Evolutionary conservation across 495 filamentous ascomycete genomes (phyloP), one percentile per base, ranked within the genome.

Genomic region (Astrocystis sublimbata): DNA sequence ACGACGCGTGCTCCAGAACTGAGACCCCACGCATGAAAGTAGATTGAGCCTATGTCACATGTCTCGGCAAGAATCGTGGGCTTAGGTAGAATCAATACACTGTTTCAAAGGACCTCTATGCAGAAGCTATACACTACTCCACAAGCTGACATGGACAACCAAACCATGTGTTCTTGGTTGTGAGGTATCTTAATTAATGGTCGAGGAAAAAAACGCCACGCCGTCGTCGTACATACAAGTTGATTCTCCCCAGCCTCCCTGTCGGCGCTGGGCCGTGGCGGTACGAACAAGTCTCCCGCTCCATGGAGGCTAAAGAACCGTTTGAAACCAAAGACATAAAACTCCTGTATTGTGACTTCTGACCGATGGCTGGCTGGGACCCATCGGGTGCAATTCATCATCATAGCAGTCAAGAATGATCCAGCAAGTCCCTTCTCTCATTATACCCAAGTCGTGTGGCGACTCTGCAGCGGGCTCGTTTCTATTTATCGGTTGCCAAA

Each of bases 171-270:
- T 21, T 51, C 28, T 6, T 23, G 41, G 60, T 62, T 51, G 60
- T 62, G 51, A 62, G 60, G 60, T 67, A 67, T 73, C 63, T 77
- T 56, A 70, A 77, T 76, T 76, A 77, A 69, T 66, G 67, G 61
- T 69, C 52, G 69, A 43, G 59, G 65, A 60, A 64, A 68, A 73
- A n/a, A n/a, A n/a, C n/a, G n/a, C n/a, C 69, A 51, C 66, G 59
- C 66, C 66, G 62, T 69, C 66, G 65, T 77, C 71, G 66, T 76
- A 77, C 70, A 69, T 77, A 76, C 73, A 77, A 68, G 61, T 68
- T 69, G 69, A 61, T 64, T 49, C 41, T 52, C 54, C 55, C 21
- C 23, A 46, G 26, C 61, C 53, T 43, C 36, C 46, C 52, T 33
- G 15, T 58, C 4, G n/a, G 52, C 45, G n/a, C 53, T 51, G 7